phyloP scores from a whole-genome alignment of 768 basidiomycete species.

The Kwoniella sp. region DNA sequence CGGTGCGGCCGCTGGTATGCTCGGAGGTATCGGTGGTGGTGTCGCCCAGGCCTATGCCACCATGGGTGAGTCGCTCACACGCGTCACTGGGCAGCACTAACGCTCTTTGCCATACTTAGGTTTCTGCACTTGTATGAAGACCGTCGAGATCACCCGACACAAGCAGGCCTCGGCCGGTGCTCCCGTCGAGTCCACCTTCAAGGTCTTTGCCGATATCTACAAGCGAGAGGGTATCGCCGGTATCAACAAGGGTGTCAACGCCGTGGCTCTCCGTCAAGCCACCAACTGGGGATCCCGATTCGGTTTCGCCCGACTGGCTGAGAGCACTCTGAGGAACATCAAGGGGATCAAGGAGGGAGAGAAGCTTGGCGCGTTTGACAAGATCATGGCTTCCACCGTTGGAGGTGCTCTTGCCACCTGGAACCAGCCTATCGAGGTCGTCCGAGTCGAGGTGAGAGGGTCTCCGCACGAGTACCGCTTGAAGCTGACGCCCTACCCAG shows the following conservation, averaged over 20 bases:
- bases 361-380: constrained; percentile 70
- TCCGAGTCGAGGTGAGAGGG: constrained; percentile 77
- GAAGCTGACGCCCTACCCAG: constrained; percentile 52
- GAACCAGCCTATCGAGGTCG: constrained; percentile 98
- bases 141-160: constrained; percentile 66
- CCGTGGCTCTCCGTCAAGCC: constrained; percentile 53
- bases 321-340: constrained; percentile 67
- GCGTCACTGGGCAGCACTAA: not conserved
- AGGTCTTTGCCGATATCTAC: constrained; percentile 91
- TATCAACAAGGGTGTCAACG: constrained; percentile 98
- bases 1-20: constrained; percentile 75
- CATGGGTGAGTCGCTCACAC: constrained; percentile 70
- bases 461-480: not conserved
- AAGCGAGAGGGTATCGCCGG: constrained; percentile 86
- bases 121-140: constrained; percentile 99
- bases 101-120: constrained; percentile 54
- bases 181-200: constrained; percentile 87
- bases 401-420: constrained; percentile 93
- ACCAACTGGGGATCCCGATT: constrained; percentile 59
- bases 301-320: constrained; percentile 92
- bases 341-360: constrained; percentile 76
- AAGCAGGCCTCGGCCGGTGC: constrained; percentile 81
- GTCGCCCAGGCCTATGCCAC: constrained; percentile 97
- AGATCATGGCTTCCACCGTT: constrained; percentile 78
- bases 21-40: constrained; percentile 98